These are phyloP conservation scores for Stylosanthes scabra DNA, from an alignment of 331 rosid species.

Conservation along the genomic window DNA sequence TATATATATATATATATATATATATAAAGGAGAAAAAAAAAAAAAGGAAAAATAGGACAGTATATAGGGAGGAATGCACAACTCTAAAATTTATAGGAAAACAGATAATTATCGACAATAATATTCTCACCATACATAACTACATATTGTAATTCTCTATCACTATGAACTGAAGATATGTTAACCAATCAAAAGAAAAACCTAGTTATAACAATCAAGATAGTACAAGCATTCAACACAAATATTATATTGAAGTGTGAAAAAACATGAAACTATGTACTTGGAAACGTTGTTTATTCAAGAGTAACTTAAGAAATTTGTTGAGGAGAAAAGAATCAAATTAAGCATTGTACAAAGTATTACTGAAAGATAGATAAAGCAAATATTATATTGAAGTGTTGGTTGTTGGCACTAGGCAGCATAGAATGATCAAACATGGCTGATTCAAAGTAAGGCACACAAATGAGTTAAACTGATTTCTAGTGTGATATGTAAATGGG, in stretches of 20 bases:
- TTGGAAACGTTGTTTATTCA: not conserved
- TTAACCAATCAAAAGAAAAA: constrained; percentile 1
- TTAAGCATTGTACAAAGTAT: constrained; percentile 8
- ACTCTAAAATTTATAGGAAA: constrained; percentile 6
- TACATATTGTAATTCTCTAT: constrained; percentile 3
- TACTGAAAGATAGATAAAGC: constrained; percentile 6
- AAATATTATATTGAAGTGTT: not conserved
- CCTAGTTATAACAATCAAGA: constrained; percentile 10
- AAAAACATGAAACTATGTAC: constrained; percentile 1
- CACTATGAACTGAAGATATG: not conserved
- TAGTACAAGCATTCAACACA: not conserved
- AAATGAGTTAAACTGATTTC: constrained; percentile 1
- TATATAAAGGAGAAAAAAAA: no score
- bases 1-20: no score
- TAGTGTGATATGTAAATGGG: no score
- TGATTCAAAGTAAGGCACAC: constrained; percentile 18
- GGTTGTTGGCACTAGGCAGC: not conserved
- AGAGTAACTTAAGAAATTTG: not conserved
- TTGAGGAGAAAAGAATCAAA: constrained; percentile 7
- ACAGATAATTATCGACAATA: not conserved
- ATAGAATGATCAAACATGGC: constrained; percentile 11
- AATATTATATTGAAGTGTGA: no score
- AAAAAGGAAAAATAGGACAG: no score
- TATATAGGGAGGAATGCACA: not conserved
- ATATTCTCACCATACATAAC: not conserved